Base-by-base conservation (phyloP, 306 rosid genomes). In the Crotalaria pallida region DNA sequence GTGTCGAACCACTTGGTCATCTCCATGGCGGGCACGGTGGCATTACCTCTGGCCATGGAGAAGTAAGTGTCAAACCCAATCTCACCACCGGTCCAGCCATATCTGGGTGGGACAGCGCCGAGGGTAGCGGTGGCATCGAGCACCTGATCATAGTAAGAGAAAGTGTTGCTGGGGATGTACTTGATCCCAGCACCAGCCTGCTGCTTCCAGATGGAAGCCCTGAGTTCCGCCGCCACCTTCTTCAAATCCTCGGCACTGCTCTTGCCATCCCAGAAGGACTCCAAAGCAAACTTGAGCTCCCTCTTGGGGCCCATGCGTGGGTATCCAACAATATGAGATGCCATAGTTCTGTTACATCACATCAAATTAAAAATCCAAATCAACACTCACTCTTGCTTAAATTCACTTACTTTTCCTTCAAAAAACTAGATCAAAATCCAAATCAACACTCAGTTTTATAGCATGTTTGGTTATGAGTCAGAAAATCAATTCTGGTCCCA, bases 1-100 rank as follows among this genome's bases (percentile, higher is more conserved):
- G 96, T 92, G 78, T 92, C 98, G 3, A 92, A 89, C 98, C 98
- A 92, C 89, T 92, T 92, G 83, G 98, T 92, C 98, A 92, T 92
- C 80, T 92, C 98, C 98, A 92, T 92, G 12, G 98, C 98, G 4
- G 96, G 98, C 0, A 92, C 92, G 33, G 96, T 66, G 67, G 97
- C 96, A 62, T 92, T 92, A 71, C 97, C 97, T 67, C 97, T 92
- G 57, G 97, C 97, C 98, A 92, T 92, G 22, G 98, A 89, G 83
- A 92, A 92, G 81, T 82, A 92, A 15, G 89, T 89, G 47, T 81
- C 88, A 3, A 87, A 92, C 15, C 86, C 96, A 55, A 92, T 89
- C 84, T 92, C 98, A 0, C 98, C 98, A 10, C 94, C 90, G 8
- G 81, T 84, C 90, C 90, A 92, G 4, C 91, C 89, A 1, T 92